Evolutionary conservation across 2,329 filamentous ascomycete genomes (phyloP).

Genomic region (Arthrinium phaeospermum): DNA sequence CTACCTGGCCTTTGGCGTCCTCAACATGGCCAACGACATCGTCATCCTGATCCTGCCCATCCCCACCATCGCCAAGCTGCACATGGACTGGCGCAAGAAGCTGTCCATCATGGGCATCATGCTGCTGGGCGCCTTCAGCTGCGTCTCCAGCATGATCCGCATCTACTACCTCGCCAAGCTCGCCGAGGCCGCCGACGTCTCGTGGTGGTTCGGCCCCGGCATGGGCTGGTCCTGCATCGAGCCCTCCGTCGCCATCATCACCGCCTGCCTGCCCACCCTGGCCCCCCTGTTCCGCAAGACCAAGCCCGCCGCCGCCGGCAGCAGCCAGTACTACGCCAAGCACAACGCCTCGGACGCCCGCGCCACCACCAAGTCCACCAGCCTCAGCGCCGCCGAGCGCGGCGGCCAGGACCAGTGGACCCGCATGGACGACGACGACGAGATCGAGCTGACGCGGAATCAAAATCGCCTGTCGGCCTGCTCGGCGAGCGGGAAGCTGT

Average conservation of each 20-base stretch:
- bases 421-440: slow-evolving; percentile 13
- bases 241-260: slow-evolving; percentile 43
- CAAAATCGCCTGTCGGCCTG: background rate
- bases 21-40: slow-evolving; percentile 38
- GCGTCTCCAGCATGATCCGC: slow-evolving; percentile 36
- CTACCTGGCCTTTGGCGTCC: slow-evolving; percentile 35
- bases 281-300: slow-evolving; percentile 38
- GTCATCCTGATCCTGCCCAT: slow-evolving; percentile 39
- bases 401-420: background rate
- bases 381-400: background rate
- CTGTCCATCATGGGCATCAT: slow-evolving; percentile 37
- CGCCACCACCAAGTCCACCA: background rate
- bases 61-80: slow-evolving; percentile 36
- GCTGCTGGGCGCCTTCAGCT: slow-evolving; percentile 40
- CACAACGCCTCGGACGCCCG: background rate
- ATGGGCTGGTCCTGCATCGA: slow-evolving; percentile 43
- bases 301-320: background rate
- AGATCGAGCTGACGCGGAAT: slow-evolving; percentile 20
- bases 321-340: background rate
- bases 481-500: background rate
- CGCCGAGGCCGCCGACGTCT: slow-evolving; percentile 32
- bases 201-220: slow-evolving; percentile 36
- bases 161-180: slow-evolving; percentile 35
- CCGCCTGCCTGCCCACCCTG: slow-evolving; percentile 42
- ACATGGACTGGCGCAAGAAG: slow-evolving; percentile 37